phyloP scores from a whole-genome alignment of 768 basidiomycete species.

The Daedalea quercina region DNA sequence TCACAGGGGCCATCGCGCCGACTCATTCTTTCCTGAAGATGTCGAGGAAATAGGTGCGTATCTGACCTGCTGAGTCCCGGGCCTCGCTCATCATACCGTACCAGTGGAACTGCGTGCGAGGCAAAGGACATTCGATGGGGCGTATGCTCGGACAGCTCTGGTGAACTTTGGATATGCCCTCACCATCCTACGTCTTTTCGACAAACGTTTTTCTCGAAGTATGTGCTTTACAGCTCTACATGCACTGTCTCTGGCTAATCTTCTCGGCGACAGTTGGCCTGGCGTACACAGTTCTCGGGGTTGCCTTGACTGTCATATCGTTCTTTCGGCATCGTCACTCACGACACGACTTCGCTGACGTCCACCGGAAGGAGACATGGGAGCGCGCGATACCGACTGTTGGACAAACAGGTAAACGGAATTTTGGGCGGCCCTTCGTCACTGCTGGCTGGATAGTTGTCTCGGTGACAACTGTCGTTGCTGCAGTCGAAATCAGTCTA shows the following conservation, averaged over 20 bases:
- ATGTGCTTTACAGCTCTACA: slow-evolving; percentile 20
- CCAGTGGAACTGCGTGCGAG: slow-evolving; percentile 68
- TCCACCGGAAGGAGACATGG: slow-evolving; percentile 13
- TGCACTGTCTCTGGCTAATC: neutral
- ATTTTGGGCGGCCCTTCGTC: slow-evolving; percentile 73
- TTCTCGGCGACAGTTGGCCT: slow-evolving; percentile 40
- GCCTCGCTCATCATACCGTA: neutral
- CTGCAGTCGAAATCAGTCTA: slow-evolving; percentile 56
- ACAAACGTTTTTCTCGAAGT: slow-evolving; percentile 68
- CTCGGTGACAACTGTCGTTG: slow-evolving; percentile 52
- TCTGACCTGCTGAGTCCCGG: neutral
- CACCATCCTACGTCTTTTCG: slow-evolving; percentile 75
- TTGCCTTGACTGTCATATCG: slow-evolving; percentile 49
- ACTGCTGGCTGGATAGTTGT: slow-evolving; percentile 77
- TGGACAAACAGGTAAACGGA: slow-evolving; percentile 53
- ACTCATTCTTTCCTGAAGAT: slow-evolving; percentile 27
- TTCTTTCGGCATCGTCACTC: slow-evolving; percentile 60
- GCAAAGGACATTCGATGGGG: slow-evolving; percentile 78
- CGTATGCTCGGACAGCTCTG: slow-evolving; percentile 72
- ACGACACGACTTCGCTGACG: slow-evolving; percentile 73
- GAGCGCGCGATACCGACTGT: slow-evolving; percentile 42
- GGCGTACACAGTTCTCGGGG: slow-evolving; percentile 59
- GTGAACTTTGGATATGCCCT: slow-evolving; percentile 69
- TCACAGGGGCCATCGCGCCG: slow-evolving; percentile 26
- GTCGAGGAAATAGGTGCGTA: slow-evolving; percentile 24